Evolutionary conservation across 768 basidiomycete genomes (phyloP).

Genomic region (Lactarius vividus): DNA sequence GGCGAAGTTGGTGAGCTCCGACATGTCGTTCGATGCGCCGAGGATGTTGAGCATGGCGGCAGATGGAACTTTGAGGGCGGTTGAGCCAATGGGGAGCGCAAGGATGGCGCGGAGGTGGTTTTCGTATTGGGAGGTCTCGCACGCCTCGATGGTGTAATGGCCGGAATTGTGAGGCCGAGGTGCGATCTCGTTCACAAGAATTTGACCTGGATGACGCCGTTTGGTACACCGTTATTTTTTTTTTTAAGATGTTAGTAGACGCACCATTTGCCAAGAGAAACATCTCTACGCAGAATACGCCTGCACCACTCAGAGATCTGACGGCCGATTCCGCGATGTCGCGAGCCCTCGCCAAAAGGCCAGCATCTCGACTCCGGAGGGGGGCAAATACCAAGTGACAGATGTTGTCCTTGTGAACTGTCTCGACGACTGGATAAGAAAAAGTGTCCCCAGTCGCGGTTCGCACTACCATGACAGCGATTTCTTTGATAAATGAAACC

Average conservation of each 20-base stretch:
- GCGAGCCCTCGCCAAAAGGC: constrained; percentile 59
- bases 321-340: constrained; percentile 79
- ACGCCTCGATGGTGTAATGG: constrained; percentile 98
- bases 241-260: constrained; percentile 27
- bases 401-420: constrained; percentile 89
- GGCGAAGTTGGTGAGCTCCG: constrained; percentile 54
- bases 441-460: constrained; percentile 66
- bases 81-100: constrained; percentile 84
- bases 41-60: constrained; percentile 94
- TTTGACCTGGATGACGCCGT: constrained; percentile 46
- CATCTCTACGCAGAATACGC: constrained; percentile 98
- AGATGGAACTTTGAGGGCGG: constrained; percentile 80
- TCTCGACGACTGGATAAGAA: constrained; percentile 93
- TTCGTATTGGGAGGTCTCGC: constrained; percentile 94
- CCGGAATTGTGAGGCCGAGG: constrained; percentile 98
- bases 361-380: constrained; percentile 56
- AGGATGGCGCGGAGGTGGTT: constrained; percentile 97
- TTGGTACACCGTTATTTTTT: background rate
- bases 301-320: constrained; percentile 77
- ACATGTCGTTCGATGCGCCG: constrained; percentile 68
- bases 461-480: constrained; percentile 96
- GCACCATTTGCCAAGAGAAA: constrained; percentile 86
- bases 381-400: constrained; percentile 94
- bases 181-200: constrained; percentile 95
- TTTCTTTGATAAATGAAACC: constrained; percentile 84